Evolutionary conservation across 805 yeast species (phyloP).

Genomic region (Myxozyma mucilagina): DNA sequence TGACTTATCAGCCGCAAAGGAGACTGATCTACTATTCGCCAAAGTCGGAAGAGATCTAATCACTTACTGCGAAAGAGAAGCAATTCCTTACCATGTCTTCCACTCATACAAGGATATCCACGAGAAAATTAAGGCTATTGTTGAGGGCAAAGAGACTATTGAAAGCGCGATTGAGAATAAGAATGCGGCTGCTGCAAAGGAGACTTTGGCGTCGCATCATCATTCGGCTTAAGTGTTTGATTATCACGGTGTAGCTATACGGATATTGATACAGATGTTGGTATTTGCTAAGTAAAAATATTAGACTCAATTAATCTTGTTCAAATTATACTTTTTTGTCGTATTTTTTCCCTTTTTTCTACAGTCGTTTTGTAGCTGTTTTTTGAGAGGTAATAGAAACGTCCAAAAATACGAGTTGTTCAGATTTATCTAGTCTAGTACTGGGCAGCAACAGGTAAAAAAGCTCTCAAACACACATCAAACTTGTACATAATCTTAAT

Average conservation of each 20-base stretch:
- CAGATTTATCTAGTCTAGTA: too few species aligned
- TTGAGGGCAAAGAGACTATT: conserved; percentile 45
- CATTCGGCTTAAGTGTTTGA: background rate
- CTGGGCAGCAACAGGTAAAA: too few species aligned
- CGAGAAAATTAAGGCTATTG: conserved; percentile 55
- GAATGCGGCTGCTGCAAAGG: conserved; percentile 2
- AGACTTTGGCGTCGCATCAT: conserved; percentile 9
- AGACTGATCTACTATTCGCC: conserved; percentile 90
- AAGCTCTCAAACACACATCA: background rate
- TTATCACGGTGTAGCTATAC: background rate
- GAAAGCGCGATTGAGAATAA: conserved; percentile 27
- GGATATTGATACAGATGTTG: background rate
- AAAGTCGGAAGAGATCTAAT: conserved; percentile 89
- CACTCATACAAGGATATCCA: conserved; percentile 74
- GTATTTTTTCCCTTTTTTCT: too few species aligned
- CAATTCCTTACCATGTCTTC: conserved; percentile 83
- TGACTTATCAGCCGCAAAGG: conserved; percentile 91
- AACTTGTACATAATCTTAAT: background rate
- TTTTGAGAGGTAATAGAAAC: too few species aligned
- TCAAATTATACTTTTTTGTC: too few species aligned
- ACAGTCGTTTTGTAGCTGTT: too few species aligned
- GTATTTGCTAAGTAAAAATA: background rate
- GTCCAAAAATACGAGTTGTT: too few species aligned
- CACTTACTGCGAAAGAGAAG: conserved; percentile 75
- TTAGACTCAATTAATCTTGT: too few species aligned